Evolutionary conservation across 176 grass and related monocot genomes (phyloP).

Genomic region (Aegilops sharonensis): DNA sequence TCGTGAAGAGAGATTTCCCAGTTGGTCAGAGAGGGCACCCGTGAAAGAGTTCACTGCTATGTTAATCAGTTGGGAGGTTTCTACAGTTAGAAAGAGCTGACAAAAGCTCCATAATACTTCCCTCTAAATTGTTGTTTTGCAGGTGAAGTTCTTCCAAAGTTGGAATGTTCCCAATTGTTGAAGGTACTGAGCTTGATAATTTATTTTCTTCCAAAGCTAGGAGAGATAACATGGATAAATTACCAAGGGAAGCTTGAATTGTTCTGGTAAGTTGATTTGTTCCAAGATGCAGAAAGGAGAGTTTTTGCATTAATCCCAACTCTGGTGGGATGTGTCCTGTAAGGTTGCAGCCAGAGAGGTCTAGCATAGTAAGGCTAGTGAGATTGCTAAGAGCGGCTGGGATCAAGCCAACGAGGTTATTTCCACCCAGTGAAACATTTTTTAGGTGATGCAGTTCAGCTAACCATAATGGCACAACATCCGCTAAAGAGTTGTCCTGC

Average conservation of each 20-base stretch:
- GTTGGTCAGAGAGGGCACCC: background rate
- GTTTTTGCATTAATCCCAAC: background rate
- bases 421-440: too few species aligned
- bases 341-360: background rate
- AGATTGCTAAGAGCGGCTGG: background rate
- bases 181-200: background rate
- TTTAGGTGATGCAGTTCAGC: too few species aligned
- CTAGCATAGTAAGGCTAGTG: background rate
- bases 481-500: rapidly evolving
- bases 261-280: background rate
- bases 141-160: rapidly evolving
- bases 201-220: background rate
- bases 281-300: background rate
- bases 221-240: background rate
- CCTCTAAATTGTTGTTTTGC: background rate
- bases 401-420: too few species aligned
- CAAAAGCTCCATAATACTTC: background rate
- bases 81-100: background rate
- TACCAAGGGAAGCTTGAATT: background rate
- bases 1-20: background rate
- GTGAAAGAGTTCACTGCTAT: background rate
- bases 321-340: background rate
- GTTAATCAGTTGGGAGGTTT: background rate
- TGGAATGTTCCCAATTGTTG: background rate
- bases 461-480: too few species aligned